Percentiles rank a stretch among this genome's conserved stretches.
Evolutionary conservation across 805 yeast species (phyloP).

Genomic region (Metschnikowia lochheadii): DNA sequence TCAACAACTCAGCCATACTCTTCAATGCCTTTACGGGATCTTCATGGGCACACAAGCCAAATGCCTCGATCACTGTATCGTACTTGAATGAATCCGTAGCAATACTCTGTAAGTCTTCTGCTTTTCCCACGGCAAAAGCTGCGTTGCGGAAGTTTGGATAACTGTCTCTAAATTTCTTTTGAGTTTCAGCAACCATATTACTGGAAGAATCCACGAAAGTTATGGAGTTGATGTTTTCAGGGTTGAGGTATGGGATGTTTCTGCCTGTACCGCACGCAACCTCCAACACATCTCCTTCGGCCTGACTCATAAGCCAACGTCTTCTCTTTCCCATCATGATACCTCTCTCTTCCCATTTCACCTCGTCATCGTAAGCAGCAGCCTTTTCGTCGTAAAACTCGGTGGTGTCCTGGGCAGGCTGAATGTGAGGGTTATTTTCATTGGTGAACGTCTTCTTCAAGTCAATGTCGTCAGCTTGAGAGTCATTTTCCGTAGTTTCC

Average conservation of each 20-base stretch:
- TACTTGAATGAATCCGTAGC: conserved; percentile 56
- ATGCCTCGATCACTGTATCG: conserved; percentile 90
- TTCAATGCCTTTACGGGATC: conserved; percentile 82
- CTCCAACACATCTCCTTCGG: conserved; percentile 86
- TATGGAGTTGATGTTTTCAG: conserved; percentile 55
- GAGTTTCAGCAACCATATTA: conserved; percentile 80
- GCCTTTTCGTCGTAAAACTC: conserved; percentile 76
- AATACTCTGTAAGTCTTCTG: conserved; percentile 69
- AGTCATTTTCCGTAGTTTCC: conserved; percentile 15
- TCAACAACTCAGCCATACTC: conserved; percentile 67
- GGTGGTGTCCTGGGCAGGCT: conserved; percentile 78
- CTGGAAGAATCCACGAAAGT: conserved; percentile 83
- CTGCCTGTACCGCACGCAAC: conserved; percentile 97
- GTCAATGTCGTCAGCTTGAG: not conserved
- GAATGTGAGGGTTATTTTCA: conserved; percentile 41
- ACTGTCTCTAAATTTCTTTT: conserved; percentile 61
- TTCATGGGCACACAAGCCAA: conserved; percentile 93
- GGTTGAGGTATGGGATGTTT: conserved; percentile 69
- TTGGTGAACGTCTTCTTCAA: conserved; percentile 25
- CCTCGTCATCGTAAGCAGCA: conserved; percentile 71
- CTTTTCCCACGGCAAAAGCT: conserved; percentile 86
- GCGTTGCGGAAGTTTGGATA: conserved; percentile 69
- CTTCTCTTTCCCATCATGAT: conserved; percentile 61
- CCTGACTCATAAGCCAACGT: conserved; percentile 73
- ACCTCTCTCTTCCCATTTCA: conserved; percentile 68